phyloP scores from a whole-genome alignment of 257 asterid species.

The Solanum virginianum region DNA sequence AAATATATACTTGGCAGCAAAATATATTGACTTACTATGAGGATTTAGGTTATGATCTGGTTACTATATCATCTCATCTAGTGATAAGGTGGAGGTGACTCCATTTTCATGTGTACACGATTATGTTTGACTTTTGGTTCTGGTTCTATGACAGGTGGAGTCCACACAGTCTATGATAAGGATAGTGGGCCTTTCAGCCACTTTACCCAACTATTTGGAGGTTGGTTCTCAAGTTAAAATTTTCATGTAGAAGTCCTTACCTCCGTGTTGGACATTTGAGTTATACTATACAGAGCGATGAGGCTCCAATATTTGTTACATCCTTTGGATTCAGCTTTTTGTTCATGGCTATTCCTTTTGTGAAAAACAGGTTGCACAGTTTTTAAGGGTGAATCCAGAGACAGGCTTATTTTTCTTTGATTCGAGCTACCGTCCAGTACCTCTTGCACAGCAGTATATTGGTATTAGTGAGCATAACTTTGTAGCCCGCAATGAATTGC shows the following conservation, averaged over 20 bases:
- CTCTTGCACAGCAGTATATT: slow-evolving; percentile 92
- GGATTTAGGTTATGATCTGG: not conserved
- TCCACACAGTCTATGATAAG: slow-evolving; percentile 98
- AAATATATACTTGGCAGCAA: not conserved
- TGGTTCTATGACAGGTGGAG: slow-evolving; percentile 63
- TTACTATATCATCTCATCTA: not conserved
- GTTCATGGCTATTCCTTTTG: slow-evolving; percentile 2
- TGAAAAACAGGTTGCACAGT: slow-evolving; percentile 77
- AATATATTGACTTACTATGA: not conserved
- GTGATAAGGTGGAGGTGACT: not conserved
- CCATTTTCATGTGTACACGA: not conserved
- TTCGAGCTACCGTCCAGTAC: slow-evolving; percentile 95
- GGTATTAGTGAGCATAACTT: slow-evolving; percentile 80
- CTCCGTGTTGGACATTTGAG: not conserved
- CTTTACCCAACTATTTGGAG: slow-evolving; percentile 93
- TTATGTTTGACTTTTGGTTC: not conserved
- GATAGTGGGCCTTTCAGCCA: slow-evolving; percentile 97
- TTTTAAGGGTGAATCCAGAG: slow-evolving; percentile 90
- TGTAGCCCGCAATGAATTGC: slow-evolving; percentile 66
- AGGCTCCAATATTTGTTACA: not conserved
- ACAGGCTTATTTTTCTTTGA: slow-evolving; percentile 89
- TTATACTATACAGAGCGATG: not conserved
- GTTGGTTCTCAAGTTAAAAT: slow-evolving; percentile 24
- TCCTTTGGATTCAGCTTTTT: slow-evolving; percentile 1
- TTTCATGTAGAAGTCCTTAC: not conserved